These are phyloP conservation scores for Fusarium irregulare DNA, from an alignment of 2,329 filamentous ascomycete species.

Conservation along the genomic window DNA sequence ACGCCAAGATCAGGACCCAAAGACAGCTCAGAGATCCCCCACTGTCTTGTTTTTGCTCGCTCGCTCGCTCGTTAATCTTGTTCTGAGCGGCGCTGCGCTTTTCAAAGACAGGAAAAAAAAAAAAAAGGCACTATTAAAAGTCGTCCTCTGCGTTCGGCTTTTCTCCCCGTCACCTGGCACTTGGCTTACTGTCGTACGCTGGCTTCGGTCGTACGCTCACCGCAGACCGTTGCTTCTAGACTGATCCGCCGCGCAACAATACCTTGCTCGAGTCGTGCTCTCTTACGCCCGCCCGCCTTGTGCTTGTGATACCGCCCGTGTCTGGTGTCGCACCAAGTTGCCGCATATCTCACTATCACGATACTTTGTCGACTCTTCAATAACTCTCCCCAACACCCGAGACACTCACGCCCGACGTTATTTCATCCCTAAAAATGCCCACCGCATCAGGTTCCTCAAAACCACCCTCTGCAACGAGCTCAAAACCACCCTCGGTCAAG, in stretches of 20 bases:
- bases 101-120: not conserved
- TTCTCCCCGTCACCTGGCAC: slow-evolving; percentile 21
- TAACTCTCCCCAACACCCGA: slow-evolving; percentile 14
- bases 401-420: slow-evolving; percentile 18
- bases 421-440: slow-evolving; percentile 48
- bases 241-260: slow-evolving; percentile 38
- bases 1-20: slow-evolving; percentile 31
- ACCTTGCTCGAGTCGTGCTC: slow-evolving; percentile 37
- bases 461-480: slow-evolving; percentile 58
- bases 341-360: slow-evolving; percentile 26
- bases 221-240: slow-evolving; percentile 36
- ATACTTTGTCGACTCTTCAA: slow-evolving; percentile 12
- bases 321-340: slow-evolving; percentile 32
- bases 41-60: slow-evolving; percentile 33
- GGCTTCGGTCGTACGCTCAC: slow-evolving; percentile 27
- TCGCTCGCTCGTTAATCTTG: slow-evolving; percentile 18
- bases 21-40: slow-evolving; percentile 36
- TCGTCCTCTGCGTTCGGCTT: slow-evolving; percentile 26
- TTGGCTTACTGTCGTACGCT: slow-evolving; percentile 36
- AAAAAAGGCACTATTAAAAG: not conserved
- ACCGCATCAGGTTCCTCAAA: slow-evolving; percentile 49
- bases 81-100: slow-evolving; percentile 23
- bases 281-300: slow-evolving; percentile 27
- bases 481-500: slow-evolving; percentile 62
- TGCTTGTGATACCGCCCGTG: slow-evolving; percentile 21